Conservation (phyloP, 2,329 filamentous ascomycete genomes). For the Aureobasidium namibiae region DNA sequence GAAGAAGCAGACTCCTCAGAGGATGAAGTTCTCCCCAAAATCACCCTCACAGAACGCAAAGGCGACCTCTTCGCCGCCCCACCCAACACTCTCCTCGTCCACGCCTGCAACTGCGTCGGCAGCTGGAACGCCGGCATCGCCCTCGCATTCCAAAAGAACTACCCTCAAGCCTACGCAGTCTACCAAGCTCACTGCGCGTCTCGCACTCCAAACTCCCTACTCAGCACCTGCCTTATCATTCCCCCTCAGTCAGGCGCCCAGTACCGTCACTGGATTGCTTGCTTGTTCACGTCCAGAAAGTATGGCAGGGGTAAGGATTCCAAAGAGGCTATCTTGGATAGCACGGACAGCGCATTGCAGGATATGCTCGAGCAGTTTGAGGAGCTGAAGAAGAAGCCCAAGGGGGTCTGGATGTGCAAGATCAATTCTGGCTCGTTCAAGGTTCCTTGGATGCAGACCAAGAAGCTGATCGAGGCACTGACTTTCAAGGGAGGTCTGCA, state of each 20-base stretch:
- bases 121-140: conserved; percentile 54
- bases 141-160: conserved; percentile 39
- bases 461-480: conserved; percentile 33
- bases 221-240: conserved; percentile 13
- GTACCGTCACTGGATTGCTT: conserved; percentile 49
- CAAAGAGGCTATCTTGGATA: conserved; percentile 37
- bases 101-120: conserved; percentile 53
- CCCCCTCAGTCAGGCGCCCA: conserved; percentile 18
- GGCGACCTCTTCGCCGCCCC: conserved; percentile 49
- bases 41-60: conserved; percentile 16
- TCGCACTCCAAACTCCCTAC: conserved; percentile 24
- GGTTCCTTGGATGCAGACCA: conserved; percentile 46
- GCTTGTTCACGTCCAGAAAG: conserved; percentile 48
- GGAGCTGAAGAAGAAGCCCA: conserved; percentile 18
- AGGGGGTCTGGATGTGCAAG: conserved; percentile 40
- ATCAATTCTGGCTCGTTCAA: conserved; percentile 53
- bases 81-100: conserved; percentile 42
- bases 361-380: conserved; percentile 40
- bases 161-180: conserved; percentile 41
- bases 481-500: conserved; percentile 21
- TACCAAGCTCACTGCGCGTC: conserved; percentile 42
- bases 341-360: conserved; percentile 41
- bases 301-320: conserved; percentile 40
- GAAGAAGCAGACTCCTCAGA: not conserved
- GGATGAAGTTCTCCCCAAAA: not conserved